Base-by-base conservation (phyloP, 805 yeast species). In the Candida boidinii region DNA sequence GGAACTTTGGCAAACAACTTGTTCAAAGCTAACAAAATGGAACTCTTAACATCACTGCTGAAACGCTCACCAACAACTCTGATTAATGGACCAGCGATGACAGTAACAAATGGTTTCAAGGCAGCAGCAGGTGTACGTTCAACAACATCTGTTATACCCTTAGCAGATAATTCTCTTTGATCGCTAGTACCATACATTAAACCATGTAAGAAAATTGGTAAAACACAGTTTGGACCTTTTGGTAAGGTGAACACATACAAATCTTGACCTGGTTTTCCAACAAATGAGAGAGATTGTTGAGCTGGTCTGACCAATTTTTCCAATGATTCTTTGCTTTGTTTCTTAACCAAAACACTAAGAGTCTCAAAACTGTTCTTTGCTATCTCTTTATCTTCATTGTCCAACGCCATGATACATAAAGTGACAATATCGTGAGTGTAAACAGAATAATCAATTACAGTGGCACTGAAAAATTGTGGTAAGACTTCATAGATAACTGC, bases 51-150 rank as follows among this genome's bases (percentile, higher is more conserved):
- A 45, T 87, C 95, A 39, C 94, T 71, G 13, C 79, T 73, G 44
- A 85, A 90, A 57, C 95, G 77, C 58, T 92, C 99, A 51, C 99
- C 98, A 51, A 90, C 84, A 36, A 90, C 95, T 68, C 99, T 86
- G 60, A 92, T 92, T 51, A 92, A 70, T 25, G 98, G 98, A 61
- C 99, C 99, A 18, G 96, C 88, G 42, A 94, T 85, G 18, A 77
- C 76, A 7, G 97, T 90, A 16, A 94, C 95, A 58, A 79, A 84
- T 22, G 95, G 84, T 56, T 78, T 83, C 58, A 92, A 72, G 38
- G 71, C 76, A 9, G 73, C 66, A n/a, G 92, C 78, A 15, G 92
- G 92, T 0, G 97, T 84, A 48, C 86, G 77, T 29, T 79, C 81
- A 29, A 88, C 82, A 37, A 92, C 62, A 49, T 79, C 88, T 4